Conservation (phyloP, 2,329 filamentous ascomycete genomes). For the Beauveria sp. region DNA sequence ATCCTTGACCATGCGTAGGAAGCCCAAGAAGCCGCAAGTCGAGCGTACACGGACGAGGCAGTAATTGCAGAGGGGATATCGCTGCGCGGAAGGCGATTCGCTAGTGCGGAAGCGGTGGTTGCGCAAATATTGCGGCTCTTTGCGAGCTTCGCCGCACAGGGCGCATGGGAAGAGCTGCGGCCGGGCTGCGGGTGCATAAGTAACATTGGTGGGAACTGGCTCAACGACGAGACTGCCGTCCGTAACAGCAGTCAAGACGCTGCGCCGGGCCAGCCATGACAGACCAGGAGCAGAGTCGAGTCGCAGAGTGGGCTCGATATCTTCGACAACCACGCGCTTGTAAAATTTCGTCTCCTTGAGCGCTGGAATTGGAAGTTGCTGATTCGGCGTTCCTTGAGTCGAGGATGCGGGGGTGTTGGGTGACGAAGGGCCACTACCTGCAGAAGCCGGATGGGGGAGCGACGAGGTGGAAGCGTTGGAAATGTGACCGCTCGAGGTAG, state of each 20-base stretch:
- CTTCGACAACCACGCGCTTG: conserved; percentile 79
- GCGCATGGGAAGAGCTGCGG: conserved; percentile 64
- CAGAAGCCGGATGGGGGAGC: conserved; percentile 37
- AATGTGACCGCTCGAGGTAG: conserved; percentile 38
- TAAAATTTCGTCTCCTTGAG: conserved; percentile 92
- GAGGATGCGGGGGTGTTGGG: conserved; percentile 49
- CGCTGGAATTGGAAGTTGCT: conserved; percentile 39
- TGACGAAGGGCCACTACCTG: conserved; percentile 48
- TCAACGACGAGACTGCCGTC: conserved; percentile 86
- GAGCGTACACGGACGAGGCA: conserved; percentile 78
- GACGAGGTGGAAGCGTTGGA: conserved; percentile 56
- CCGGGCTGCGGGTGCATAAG: conserved; percentile 40
- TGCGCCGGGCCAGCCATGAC: conserved; percentile 85
- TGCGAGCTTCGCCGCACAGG: conserved; percentile 77
- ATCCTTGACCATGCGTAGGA: conserved; percentile 83
- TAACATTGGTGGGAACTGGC: conserved; percentile 60
- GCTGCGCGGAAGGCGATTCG: conserved; percentile 77
- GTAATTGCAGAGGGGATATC: conserved; percentile 84
- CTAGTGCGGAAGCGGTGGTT: conserved; percentile 84
- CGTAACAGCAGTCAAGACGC: conserved; percentile 73
- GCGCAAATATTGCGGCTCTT: conserved; percentile 62
- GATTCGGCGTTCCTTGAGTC: conserved; percentile 34
- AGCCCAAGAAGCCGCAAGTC: conserved; percentile 88
- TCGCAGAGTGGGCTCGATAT: conserved; percentile 88
- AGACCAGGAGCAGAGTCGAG: conserved; percentile 84